Conservation (phyloP, 805 yeast genomes). For the Hanseniaspora valbyensis region DNA sequence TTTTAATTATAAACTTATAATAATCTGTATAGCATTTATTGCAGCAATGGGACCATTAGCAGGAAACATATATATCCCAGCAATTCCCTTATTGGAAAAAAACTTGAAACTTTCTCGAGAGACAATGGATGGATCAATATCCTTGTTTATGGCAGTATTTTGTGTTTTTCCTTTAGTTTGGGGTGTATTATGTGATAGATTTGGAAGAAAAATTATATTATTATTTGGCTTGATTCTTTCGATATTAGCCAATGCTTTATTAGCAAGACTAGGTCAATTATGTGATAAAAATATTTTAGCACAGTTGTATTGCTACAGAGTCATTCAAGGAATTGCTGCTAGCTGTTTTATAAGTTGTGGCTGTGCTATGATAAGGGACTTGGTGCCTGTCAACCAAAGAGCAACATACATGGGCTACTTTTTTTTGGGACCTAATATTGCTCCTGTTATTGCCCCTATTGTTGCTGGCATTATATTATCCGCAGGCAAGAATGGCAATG, state of each 20-base stretch:
- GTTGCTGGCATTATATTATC: constrained; percentile 63
- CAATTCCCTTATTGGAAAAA: constrained; percentile 36
- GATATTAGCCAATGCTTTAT: constrained; percentile 50
- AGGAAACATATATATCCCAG: constrained; percentile 48
- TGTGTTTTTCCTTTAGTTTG: constrained; percentile 47
- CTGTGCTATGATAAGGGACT: constrained; percentile 79
- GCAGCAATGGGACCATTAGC: constrained; percentile 38
- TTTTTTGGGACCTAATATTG: constrained; percentile 77
- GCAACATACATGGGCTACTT: constrained; percentile 77
- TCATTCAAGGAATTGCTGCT: constrained; percentile 76
- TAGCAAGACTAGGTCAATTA: constrained; percentile 34
- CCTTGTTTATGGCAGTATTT: constrained; percentile 46
- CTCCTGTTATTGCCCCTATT: constrained; percentile 79
- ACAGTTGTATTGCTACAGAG: constrained; percentile 44
- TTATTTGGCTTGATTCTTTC: constrained; percentile 46
- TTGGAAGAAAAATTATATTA: constrained; percentile 57
- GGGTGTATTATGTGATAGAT: constrained; percentile 46
- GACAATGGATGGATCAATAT: constrained; percentile 44
- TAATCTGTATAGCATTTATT: constrained; percentile 6
- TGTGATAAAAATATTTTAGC: constrained; percentile 49
- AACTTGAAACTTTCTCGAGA: constrained; percentile 35
- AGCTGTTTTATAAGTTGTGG: constrained; percentile 83
- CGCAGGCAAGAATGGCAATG: background rate
- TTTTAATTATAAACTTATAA: background rate
- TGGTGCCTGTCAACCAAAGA: constrained; percentile 53